A percentile compares a stretch with the other conserved stretches of the same genome.
Evolutionary conservation across 352 stramenopile species (phyloP).

Genomic region (Globisporangium nodosum): DNA sequence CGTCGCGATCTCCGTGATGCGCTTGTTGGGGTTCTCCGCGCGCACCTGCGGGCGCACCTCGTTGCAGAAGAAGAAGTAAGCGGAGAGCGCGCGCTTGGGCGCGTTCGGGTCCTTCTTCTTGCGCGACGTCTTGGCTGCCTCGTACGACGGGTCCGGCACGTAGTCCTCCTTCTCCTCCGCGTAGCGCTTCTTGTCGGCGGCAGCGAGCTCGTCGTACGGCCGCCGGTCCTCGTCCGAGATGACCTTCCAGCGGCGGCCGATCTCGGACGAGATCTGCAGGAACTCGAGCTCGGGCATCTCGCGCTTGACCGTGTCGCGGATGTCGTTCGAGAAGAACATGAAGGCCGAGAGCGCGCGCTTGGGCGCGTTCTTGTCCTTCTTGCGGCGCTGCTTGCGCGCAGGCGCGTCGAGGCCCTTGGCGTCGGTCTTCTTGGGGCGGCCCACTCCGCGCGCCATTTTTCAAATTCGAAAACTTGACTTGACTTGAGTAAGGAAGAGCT

Average conservation of each 20-base stretch:
- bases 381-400: slow-evolving; percentile 77
- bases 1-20: slow-evolving; percentile 90
- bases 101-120: slow-evolving; percentile 93
- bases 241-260: slow-evolving; percentile 79
- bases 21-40: slow-evolving; percentile 92
- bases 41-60: slow-evolving; percentile 88
- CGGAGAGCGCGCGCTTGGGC: slow-evolving; percentile 92
- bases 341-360: slow-evolving; percentile 88
- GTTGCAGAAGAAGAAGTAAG: slow-evolving; percentile 96
- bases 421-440: slow-evolving; percentile 63
- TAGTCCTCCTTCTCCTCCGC: slow-evolving; percentile 88
- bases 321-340: slow-evolving; percentile 91
- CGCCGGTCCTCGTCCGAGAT: slow-evolving; percentile 57
- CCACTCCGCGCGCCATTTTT: slow-evolving; percentile 60
- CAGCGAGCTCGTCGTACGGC: slow-evolving; percentile 82
- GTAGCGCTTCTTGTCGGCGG: slow-evolving; percentile 85
- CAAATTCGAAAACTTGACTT: slow-evolving; percentile 32
- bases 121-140: slow-evolving; percentile 48
- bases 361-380: slow-evolving; percentile 91
- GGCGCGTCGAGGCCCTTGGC: slow-evolving; percentile 34
- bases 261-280: slow-evolving; percentile 83
- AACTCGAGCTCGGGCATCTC: slow-evolving; percentile 85
- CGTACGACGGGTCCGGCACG: slow-evolving; percentile 78
- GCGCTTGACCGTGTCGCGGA: slow-evolving; percentile 84
- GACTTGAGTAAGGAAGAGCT: background rate